Evolutionary conservation across 192 early-diverging fungal genomes (phyloP).

Genomic region (Lunasporangiospora selenospora): DNA sequence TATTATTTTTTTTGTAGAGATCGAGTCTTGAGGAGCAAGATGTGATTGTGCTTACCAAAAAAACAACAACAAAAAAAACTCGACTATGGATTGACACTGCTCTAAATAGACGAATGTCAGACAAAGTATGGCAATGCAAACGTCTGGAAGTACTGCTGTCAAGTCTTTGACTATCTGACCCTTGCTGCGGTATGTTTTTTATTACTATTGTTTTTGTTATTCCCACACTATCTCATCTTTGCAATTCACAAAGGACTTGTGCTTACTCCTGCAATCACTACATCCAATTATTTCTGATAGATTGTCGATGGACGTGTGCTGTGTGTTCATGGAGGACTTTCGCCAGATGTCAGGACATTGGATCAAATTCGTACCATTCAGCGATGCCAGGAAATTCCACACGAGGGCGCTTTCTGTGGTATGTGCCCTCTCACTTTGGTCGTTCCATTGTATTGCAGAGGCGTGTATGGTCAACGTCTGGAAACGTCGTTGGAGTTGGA

Average conservation of each 20-base stretch:
- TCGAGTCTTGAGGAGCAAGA: background rate
- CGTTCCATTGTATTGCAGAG: too few relatives aligned
- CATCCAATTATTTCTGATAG: conserved; percentile 47
- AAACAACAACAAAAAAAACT: too few relatives aligned
- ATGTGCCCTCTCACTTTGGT: background rate
- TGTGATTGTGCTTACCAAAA: too few relatives aligned
- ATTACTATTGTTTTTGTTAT: conserved; percentile 1
- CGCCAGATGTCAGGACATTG: conserved; percentile 90
- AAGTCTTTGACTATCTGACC: conserved; percentile 92
- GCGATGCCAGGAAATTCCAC: conserved; percentile 93
- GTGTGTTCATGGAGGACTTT: conserved; percentile 94
- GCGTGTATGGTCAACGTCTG: too few relatives aligned
- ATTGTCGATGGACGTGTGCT: conserved; percentile 94
- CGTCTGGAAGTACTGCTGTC: conserved; percentile 96
- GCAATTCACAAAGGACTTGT: background rate
- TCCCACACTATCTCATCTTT: background rate
- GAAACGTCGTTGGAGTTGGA: too few relatives aligned
- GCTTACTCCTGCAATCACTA: background rate
- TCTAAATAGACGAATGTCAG: conserved; percentile 83
- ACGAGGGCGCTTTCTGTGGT: conserved; percentile 92
- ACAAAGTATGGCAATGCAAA: conserved; percentile 95
- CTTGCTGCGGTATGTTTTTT: conserved; percentile 79
- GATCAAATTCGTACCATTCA: conserved; percentile 97
- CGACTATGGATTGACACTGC: background rate
- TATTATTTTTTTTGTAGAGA: background rate